These are phyloP conservation scores for Pseudonitzschia multiseries DNA, from an alignment of 108 stramenopile species.

Conservation along the genomic window DNA sequence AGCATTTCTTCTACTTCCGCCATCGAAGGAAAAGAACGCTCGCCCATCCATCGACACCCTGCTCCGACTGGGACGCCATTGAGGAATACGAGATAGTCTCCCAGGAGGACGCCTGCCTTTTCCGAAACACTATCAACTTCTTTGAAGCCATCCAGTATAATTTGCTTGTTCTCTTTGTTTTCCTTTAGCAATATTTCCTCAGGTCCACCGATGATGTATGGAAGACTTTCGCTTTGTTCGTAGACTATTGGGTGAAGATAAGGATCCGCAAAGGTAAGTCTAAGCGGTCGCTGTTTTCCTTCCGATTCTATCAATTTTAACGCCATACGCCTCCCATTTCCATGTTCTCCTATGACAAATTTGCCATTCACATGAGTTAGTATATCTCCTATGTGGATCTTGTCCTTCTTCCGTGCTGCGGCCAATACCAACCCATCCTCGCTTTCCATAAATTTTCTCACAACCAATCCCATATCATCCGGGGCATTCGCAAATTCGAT, in stretches of 20 bases:
- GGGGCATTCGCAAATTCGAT: slow-evolving; percentile 65
- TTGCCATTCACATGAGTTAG: slow-evolving; percentile 71
- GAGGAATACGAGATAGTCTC: slow-evolving; percentile 83
- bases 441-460: slow-evolving; percentile 54
- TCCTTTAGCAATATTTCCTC: slow-evolving; percentile 67
- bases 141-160: slow-evolving; percentile 67
- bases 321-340: slow-evolving; percentile 50
- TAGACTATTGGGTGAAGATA: slow-evolving; percentile 53
- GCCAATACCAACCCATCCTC: slow-evolving; percentile 54
- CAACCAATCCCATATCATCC: slow-evolving; percentile 63
- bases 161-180: slow-evolving; percentile 40
- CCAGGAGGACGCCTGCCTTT: slow-evolving; percentile 66
- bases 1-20: slow-evolving; percentile 64
- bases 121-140: slow-evolving; percentile 72
- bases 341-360: slow-evolving; percentile 64
- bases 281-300: slow-evolving; percentile 61
- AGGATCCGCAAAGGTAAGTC: slow-evolving; percentile 65
- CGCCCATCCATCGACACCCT: slow-evolving; percentile 66
- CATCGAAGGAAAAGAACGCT: slow-evolving; percentile 35
- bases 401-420: slow-evolving; percentile 49
- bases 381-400: slow-evolving; percentile 54
- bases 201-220: slow-evolving; percentile 58
- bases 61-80: slow-evolving; percentile 86
- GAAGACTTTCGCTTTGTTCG: slow-evolving; percentile 37
- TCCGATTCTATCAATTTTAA: slow-evolving; percentile 53